Evolutionary conservation across 1,284 basidiomycete genomes (phyloP), one percentile per base, ranked within the genome.

Genomic region (Trichosporon sp.): DNA sequence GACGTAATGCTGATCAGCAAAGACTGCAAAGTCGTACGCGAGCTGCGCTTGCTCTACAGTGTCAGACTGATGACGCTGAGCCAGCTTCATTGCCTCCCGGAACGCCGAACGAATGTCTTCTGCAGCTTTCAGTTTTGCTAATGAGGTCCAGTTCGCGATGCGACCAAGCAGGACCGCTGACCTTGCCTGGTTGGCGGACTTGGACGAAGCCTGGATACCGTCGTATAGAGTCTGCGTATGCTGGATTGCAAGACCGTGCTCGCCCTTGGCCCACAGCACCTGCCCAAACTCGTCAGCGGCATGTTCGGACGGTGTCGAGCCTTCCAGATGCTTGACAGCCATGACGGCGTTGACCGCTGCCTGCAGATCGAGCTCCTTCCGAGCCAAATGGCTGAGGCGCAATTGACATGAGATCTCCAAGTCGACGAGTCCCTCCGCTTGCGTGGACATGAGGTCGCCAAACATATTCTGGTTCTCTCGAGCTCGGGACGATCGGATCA

Each of bases 101-200:
- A 97, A 97, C 72, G 87, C 92, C 4, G 81, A 72, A 65, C 86
- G 85, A 62, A 97, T 94, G 56, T 87, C 85, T n/a, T 85, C 83
- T 0, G 93, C 88, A 56, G 90, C 89, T 73, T 91, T 88, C 36
- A 95, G 81, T 65, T 90, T 90, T 2, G 95, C 92, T 69, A 90
- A 87, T 3, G 90, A 86, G 23, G 86, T 88, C 95, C 95, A 99
- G 21, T 89, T 85, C 2, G 94, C 95, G 91, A 94, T 32, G 11
- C 68, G 63, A 8, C 65, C 65, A 2, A 61, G 56, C 1, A 69
- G 59, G 1, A 63, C 21, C 7, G 65, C 65, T 7, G 37, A 57
- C 8, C 64, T 64, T 3, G 49, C 49, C 14, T 54, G 49, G 27
- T 54, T 54, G 25, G 29, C 49, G 9, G 46, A 46, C 19, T 56